Percentiles rank a stretch among this genome's conserved stretches.
Conservation (phyloP, 352 stramenopile genomes). For the Globisporangium irregulare region DNA sequence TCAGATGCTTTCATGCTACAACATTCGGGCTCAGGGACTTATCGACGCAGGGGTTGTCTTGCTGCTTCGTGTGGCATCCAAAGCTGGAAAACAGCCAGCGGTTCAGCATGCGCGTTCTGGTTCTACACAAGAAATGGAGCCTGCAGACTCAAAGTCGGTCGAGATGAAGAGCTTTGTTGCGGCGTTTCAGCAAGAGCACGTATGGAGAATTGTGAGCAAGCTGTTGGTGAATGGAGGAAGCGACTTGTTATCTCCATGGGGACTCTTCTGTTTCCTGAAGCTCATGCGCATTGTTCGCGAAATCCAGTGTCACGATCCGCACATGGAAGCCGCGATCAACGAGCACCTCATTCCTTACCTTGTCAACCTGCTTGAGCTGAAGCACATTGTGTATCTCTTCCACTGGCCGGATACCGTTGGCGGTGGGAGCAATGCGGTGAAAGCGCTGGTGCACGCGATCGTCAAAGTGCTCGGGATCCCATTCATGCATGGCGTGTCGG, state of each 20-base stretch:
- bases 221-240: conserved; percentile 49
- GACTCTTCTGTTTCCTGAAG: conserved; percentile 83
- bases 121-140: neutral
- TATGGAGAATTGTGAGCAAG: conserved; percentile 51
- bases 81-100: conserved; percentile 31
- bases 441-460: conserved; percentile 78
- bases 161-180: conserved; percentile 41
- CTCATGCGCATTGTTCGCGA: conserved; percentile 73
- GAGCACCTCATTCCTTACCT: conserved; percentile 53
- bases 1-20: conserved; percentile 63
- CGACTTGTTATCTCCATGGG: conserved; percentile 77
- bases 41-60: conserved; percentile 65
- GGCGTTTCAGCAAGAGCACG: conserved; percentile 34
- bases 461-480: conserved; percentile 83
- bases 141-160: conserved; percentile 3
- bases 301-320: conserved; percentile 41
- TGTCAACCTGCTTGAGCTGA: conserved; percentile 50
- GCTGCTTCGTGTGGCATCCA: conserved; percentile 57
- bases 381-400: conserved; percentile 64
- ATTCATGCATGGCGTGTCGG: conserved; percentile 63
- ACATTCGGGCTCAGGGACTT: conserved; percentile 60
- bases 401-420: conserved; percentile 75
- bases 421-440: conserved; percentile 78
- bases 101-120: neutral
- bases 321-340: conserved; percentile 51